Base-by-base conservation (phyloP, 176 grass and related monocot species). In the Ampelocalamus luodianensis region DNA sequence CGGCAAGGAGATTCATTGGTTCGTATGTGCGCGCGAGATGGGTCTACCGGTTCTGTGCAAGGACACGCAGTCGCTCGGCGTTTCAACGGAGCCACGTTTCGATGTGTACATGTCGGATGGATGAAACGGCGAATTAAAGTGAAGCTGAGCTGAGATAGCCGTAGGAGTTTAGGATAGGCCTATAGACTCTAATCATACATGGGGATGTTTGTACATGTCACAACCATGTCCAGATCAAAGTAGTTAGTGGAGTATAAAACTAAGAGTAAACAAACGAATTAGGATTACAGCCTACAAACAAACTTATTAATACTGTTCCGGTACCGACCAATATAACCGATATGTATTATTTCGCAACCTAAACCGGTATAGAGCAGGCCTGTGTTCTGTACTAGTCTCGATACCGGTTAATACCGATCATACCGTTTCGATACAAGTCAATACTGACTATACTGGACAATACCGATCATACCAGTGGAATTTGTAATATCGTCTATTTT, bases 1-100 rank as follows among this genome's bases (percentile, higher is more conserved):
- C 4, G 70, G 85, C 70, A 59, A 76, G 61, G 61, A 75, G 59
- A 80, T 56, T 44, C 44, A 14, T 16, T 17, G 24, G 14, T 8
- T 40, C 36, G 15, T 53, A 8, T 5, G 46, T 4, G 72, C 27
- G 17, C 37, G 15, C 27, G 17, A 55, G 15, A 37, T 55, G 81
- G 81, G 42, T 12, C 54, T 63, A 49, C 69, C 38, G 23, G 10
- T 58, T 22, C 53, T 43, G 22, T 39, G 16, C 67, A 16, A 83
- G 68, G 40, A 73, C 40, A 15, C 20, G 46, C 26, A 12, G 23
- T 15, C 11, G 17, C 77, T 29, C 46, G 0, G 78, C 68, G 39
- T 45, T 54, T 39, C 82, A 10, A 12, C 7, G n/a, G 8, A 55
- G 40, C 48, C 12, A n/a, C 60, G 6, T 74, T 79, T 45, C 40